A percentile compares a stretch with the other conserved stretches of the same genome.
These are phyloP conservation scores for Hyaloscypha bicolor DNA, from an alignment of 495 filamentous ascomycete genomes.

Conservation along the genomic window DNA sequence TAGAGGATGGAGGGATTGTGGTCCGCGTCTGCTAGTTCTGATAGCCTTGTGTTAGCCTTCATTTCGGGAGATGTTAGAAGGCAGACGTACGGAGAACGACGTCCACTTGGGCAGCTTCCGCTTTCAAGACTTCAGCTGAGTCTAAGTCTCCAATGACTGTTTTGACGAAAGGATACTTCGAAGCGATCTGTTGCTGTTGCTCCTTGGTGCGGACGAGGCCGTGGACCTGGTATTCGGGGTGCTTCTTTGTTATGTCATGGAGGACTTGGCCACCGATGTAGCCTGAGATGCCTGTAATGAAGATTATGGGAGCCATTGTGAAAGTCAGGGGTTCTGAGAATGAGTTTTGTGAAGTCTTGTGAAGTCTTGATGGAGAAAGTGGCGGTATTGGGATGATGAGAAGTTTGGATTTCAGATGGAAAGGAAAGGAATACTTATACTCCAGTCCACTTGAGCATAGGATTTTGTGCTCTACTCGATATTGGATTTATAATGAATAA, in stretches of 20 bases:
- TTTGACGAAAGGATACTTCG: constrained; percentile 47
- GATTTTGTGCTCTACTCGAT: background rate
- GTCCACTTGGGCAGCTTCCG: constrained; percentile 52
- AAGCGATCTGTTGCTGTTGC: constrained; percentile 56
- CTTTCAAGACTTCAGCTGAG: constrained; percentile 43
- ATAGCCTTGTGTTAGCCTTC: background rate
- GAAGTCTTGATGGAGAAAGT: background rate
- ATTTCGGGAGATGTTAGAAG: background rate
- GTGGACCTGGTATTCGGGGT: constrained; percentile 62
- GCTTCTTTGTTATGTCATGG: constrained; percentile 48
- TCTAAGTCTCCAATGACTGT: constrained; percentile 57
- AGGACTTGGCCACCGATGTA: constrained; percentile 71
- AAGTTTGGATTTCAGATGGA: background rate
- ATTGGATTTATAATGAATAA: background rate
- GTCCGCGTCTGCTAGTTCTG: constrained; percentile 31
- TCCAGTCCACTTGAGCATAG: background rate
- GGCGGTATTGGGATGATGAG: background rate
- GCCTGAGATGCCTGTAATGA: constrained; percentile 61
- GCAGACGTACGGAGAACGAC: constrained; percentile 50
- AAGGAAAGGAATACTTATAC: background rate
- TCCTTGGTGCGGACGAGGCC: constrained; percentile 60
- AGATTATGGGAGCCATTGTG: constrained; percentile 17
- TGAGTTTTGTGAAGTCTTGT: background rate
- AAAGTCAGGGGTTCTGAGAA: background rate
- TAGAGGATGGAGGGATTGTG: constrained; percentile 23